A percentile compares a stretch with the other conserved stretches of the same genome.
Conservation (phyloP, 2,329 filamentous ascomycete species). For the Fusarium burgessii region DNA sequence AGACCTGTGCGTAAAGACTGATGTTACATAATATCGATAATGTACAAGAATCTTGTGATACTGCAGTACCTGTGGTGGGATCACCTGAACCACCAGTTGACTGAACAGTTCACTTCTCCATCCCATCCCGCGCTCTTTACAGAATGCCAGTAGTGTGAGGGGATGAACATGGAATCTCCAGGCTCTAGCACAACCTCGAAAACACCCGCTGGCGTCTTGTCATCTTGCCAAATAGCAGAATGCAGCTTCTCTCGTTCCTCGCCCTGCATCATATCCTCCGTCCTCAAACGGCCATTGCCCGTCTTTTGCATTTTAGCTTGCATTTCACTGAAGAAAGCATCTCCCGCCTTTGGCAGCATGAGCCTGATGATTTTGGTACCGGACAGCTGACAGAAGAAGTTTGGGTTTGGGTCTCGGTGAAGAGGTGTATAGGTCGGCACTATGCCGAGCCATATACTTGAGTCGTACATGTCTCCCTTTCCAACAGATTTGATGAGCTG, state of each 20-base stretch:
- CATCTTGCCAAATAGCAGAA: slow-evolving; percentile 74
- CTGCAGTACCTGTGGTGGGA: neutral
- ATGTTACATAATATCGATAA: slow-evolving; percentile 6
- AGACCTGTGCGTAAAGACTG: slow-evolving; percentile 48
- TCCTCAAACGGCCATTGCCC: slow-evolving; percentile 69
- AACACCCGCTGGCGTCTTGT: slow-evolving; percentile 49
- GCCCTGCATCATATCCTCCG: slow-evolving; percentile 92
- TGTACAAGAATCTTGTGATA: slow-evolving; percentile 5
- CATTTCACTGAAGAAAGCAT: slow-evolving; percentile 69
- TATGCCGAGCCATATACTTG: slow-evolving; percentile 88
- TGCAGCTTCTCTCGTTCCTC: slow-evolving; percentile 75
- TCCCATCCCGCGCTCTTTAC: slow-evolving; percentile 53
- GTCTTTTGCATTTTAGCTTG: slow-evolving; percentile 55
- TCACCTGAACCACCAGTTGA: slow-evolving; percentile 61
- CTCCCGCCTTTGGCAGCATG: slow-evolving; percentile 72
- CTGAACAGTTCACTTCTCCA: slow-evolving; percentile 57
- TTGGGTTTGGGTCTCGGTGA: slow-evolving; percentile 94
- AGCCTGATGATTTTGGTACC: slow-evolving; percentile 80
- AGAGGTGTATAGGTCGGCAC: slow-evolving; percentile 90
- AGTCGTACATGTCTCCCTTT: slow-evolving; percentile 86
- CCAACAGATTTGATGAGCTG: slow-evolving; percentile 71
- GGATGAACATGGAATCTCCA: slow-evolving; percentile 60
- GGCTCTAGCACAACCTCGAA: slow-evolving; percentile 68
- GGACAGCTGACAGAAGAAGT: slow-evolving; percentile 87
- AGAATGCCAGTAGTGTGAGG: slow-evolving; percentile 61